Evolutionary conservation across 1,139 yeast species (phyloP), one percentile per base, ranked within the genome.

Genomic region (Taphrina populina): DNA sequence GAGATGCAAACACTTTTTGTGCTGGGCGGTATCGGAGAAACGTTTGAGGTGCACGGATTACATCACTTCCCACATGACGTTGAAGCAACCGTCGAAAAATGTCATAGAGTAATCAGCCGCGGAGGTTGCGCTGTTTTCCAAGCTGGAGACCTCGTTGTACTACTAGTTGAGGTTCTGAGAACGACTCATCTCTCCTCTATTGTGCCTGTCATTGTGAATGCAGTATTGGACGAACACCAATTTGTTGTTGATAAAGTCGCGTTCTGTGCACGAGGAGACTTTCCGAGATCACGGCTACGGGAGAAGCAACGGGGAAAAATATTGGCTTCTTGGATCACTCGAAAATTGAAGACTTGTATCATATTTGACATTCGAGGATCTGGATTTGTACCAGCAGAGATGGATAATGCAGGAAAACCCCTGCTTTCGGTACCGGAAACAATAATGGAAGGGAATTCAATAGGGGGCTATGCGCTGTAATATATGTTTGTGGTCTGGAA

Each of bases 11-110:
- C 95, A 5, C 73, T 92, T 52, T 92, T 84, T 67, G 88, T 88
- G 7, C 71, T 92, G 47, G 98, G 98, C 0, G 77, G 82, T 56
- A 83, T 94, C 46, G 82, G 88, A 4, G 95, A 86, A 62, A 88
- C 97, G 0, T 84, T 92, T 70, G 99, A 92, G 67, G 83, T 85
- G 1, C 76, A 87, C 73, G 99, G 99, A 0, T 73, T 92, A 62
- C 90, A 87, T 65, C 95, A 88, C 68, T 92, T 92, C 74, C 95
- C 95, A 0, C 72, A 76, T 30, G 97, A 90, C 68, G 77, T 90
- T 60, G 96, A 90, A 64, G 73, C 72, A 39, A 82, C 95, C 2
- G 82, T 88, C 26, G 92, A 83, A 64, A 72, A 76, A 1, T 76
- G 83, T 49, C 90, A 85, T 65, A 64, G 77, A 4, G 80, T 79